These are phyloP conservation scores for Termitomyces bulborhizus DNA, from an alignment of 768 basidiomycete species.

Conservation along the genomic window DNA sequence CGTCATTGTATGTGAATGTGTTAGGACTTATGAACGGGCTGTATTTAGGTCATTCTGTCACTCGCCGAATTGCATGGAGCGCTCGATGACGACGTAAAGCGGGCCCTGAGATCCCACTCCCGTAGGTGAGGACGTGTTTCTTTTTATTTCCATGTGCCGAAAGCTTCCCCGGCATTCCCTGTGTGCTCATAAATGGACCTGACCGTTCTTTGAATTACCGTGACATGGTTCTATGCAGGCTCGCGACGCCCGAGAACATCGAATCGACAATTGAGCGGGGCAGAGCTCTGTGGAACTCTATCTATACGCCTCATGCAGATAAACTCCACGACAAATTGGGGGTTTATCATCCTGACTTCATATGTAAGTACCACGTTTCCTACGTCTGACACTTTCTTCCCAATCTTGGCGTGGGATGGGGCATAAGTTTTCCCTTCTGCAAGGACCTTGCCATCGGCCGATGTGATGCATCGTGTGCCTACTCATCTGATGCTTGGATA, in stretches of 20 bases:
- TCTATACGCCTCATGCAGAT: conserved; percentile 85
- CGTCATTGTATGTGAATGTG: conserved; percentile 4
- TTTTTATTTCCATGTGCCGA: conserved; percentile 8
- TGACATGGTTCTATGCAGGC: conserved; percentile 34
- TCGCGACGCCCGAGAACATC: conserved; percentile 56
- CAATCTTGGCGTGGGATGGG: conserved; percentile 21
- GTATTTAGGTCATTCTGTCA: conserved; percentile 68
- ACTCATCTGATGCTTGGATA: conserved; percentile 23
- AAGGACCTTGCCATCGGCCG: conserved; percentile 18
- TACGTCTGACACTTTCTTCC: conserved; percentile 23
- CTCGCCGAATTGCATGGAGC: conserved; percentile 71
- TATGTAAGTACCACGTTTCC: conserved; percentile 55
- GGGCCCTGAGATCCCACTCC: conserved; percentile 57
- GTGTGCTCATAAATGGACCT: neutral
- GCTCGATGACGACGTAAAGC: conserved; percentile 77
- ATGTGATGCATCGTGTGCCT: conserved; percentile 18
- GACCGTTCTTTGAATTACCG: conserved; percentile 7
- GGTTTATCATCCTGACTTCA: conserved; percentile 90
- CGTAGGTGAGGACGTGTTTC: conserved; percentile 43
- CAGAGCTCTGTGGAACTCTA: conserved; percentile 71
- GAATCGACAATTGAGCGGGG: conserved; percentile 67
- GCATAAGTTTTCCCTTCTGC: neutral
- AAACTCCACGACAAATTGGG: conserved; percentile 86
- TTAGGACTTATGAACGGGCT: conserved; percentile 12
- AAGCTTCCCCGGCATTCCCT: conserved; percentile 12